phyloP scores from a whole-genome alignment of 1,284 basidiomycete species.

The Ustilago shanxiensis region DNA sequence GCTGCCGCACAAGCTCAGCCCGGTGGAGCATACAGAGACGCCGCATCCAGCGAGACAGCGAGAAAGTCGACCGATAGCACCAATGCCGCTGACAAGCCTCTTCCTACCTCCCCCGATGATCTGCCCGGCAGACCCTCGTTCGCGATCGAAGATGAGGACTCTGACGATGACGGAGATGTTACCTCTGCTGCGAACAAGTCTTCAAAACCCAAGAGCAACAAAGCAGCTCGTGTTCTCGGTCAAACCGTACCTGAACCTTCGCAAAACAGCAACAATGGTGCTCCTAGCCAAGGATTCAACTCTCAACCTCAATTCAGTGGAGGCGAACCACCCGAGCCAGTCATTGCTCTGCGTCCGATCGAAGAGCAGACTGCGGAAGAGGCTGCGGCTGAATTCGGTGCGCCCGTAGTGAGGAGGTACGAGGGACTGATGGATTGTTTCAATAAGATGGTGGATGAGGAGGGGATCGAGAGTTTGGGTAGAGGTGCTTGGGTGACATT shows the following conservation, averaged over 20 bases:
- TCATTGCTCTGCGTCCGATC: conserved; percentile 67
- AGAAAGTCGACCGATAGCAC: conserved; percentile 38
- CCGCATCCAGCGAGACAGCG: conserved; percentile 5
- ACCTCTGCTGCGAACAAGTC: conserved; percentile 1
- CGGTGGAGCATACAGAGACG: conserved; percentile 41
- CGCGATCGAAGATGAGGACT: conserved; percentile 62
- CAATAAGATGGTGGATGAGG: conserved; percentile 68
- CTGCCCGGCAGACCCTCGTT: conserved; percentile 53
- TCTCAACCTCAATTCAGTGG: conserved; percentile 30
- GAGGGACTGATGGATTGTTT: conserved; percentile 62
- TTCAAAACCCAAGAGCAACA: conserved; percentile 10
- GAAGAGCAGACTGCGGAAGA: conserved; percentile 57
- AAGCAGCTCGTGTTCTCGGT: conserved; percentile 27
- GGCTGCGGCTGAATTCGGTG: conserved; percentile 63
- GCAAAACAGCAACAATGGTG: neutral
- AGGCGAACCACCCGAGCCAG: conserved; percentile 65
- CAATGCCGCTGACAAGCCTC: conserved; percentile 36
- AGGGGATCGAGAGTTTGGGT: conserved; percentile 65
- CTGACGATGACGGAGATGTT: conserved; percentile 46
- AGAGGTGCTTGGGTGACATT: conserved; percentile 65
- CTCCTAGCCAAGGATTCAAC: neutral
- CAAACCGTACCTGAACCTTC: conserved; percentile 12
- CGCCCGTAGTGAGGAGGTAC: conserved; percentile 64
- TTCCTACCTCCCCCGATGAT: conserved; percentile 42
- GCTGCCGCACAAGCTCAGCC: conserved; percentile 41